A percentile compares a stretch with the other conserved stretches of the same genome.
Conservation (phyloP, 768 basidiomycete species). For the Collybiopsis confluens region DNA sequence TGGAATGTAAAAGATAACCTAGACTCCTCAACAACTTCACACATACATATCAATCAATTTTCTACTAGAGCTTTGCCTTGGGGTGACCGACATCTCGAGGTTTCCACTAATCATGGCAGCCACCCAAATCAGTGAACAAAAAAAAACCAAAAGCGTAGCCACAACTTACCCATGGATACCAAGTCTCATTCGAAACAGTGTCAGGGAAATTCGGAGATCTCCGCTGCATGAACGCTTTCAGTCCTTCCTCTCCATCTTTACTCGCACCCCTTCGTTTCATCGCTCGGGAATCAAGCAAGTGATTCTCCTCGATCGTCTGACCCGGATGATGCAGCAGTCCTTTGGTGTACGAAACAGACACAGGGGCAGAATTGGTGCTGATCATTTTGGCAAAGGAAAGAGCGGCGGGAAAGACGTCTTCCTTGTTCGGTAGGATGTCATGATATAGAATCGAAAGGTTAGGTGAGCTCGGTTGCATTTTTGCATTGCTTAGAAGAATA, state of each 20-base stretch:
- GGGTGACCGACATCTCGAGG: no score
- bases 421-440: constrained; percentile 40
- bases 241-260: constrained; percentile 43
- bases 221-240: constrained; percentile 43
- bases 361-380: constrained; percentile 43
- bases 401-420: constrained; percentile 49
- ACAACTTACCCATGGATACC: constrained; percentile 53
- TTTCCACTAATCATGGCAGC: no score
- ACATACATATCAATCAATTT: no score
- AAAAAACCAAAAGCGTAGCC: no score
- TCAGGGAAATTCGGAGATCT: constrained; percentile 41
- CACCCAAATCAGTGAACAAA: no score
- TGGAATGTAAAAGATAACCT: no score
- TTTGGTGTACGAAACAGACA: constrained; percentile 47
- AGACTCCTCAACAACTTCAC: no score
- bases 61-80: no score
- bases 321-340: constrained; percentile 47
- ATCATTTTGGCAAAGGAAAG: constrained; percentile 49
- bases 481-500: constrained; percentile 43
- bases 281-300: constrained; percentile 46
- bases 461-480: constrained; percentile 40
- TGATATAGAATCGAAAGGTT: constrained; percentile 41
- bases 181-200: constrained; percentile 35
- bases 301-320: constrained; percentile 47
- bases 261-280: constrained; percentile 35